Evolutionary conservation across 768 basidiomycete species (phyloP), one percentile per base, ranked within the genome.

Genomic region (Coprinopsis sp.): DNA sequence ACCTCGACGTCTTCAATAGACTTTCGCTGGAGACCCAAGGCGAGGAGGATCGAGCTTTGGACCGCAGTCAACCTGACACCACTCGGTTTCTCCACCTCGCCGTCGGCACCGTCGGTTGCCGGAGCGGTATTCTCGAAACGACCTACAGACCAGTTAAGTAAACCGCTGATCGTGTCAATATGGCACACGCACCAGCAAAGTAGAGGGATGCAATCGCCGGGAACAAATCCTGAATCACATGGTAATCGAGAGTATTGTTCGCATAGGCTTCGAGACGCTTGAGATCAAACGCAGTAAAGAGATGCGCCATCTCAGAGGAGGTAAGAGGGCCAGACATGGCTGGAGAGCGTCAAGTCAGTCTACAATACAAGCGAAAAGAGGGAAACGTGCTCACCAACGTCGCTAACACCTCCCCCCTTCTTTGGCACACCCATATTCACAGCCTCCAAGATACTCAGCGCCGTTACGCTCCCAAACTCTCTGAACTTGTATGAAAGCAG

Each of bases 261-360:
- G 92, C 87, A 54, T 99, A 99, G 4, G 95, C 89, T 56, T 94
- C 88, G 12, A 99, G 76, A 1, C 96, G 85, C 64, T 98, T 97
- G 56, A 98, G 75, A 64, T 98, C 96, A 62, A 95, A 98, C 0
- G 96, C 91, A 0, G 91, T 84, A 46, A 94, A 62, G 6, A 87
- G 61, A 37, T 84, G 69, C 1, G 79, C 69, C 60, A 89, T 64
- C 37, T 74, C 63, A 21, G 56, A 53, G 6, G 72, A 57, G 5
- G 18, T 43, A n/a, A 49, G 25, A 1, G 47, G 39, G 6, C 30
- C 12, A 5, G n/a, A 28, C 22, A 25, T 27, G 19, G 21, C 18
- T 13, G 11, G 13, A n/a, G 25, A 10, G 18, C 18, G n/a, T 39
- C 11, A 44, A 33, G 4, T 22, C 28, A 33, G 7, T 29, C 16